These are phyloP conservation scores for Phytopythium delawarense DNA, from an alignment of 352 stramenopile genomes.

Conservation along the genomic window DNA sequence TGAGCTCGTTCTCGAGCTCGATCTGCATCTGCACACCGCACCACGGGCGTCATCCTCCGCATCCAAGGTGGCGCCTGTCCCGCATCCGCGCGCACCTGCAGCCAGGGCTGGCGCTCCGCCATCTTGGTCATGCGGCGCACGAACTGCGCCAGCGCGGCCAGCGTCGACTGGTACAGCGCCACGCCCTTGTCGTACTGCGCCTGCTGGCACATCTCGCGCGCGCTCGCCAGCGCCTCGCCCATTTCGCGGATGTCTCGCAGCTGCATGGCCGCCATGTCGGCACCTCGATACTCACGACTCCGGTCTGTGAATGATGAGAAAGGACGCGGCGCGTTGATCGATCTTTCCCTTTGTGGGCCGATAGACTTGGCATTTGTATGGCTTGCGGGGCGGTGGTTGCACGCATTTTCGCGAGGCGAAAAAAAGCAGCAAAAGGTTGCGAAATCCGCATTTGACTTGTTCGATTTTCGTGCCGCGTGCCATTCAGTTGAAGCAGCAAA, in stretches of 20 bases:
- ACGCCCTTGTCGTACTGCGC: slow-evolving; percentile 63
- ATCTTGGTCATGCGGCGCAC: slow-evolving; percentile 68
- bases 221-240: slow-evolving; percentile 55
- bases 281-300: not conserved
- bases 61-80: not conserved
- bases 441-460: not conserved
- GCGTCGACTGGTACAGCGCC: slow-evolving; percentile 53
- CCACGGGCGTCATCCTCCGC: not conserved
- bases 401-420: not conserved
- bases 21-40: slow-evolving; percentile 50
- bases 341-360: not conserved
- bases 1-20: slow-evolving; percentile 79
- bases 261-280: slow-evolving; percentile 38
- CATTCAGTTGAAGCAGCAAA: not conserved
- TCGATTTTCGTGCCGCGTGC: not conserved
- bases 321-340: not conserved
- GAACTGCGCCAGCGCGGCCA: slow-evolving; percentile 53
- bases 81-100: slow-evolving; percentile 24
- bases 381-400: not conserved
- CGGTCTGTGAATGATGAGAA: not conserved
- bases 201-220: slow-evolving; percentile 56
- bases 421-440: not conserved
- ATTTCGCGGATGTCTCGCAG: slow-evolving; percentile 62
- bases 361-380: not conserved
- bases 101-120: slow-evolving; percentile 72